Percentiles rank a stretch among this genome's conserved stretches.
Evolutionary conservation across 768 basidiomycete species (phyloP).

Genomic region (Auriscalpium microsporum): DNA sequence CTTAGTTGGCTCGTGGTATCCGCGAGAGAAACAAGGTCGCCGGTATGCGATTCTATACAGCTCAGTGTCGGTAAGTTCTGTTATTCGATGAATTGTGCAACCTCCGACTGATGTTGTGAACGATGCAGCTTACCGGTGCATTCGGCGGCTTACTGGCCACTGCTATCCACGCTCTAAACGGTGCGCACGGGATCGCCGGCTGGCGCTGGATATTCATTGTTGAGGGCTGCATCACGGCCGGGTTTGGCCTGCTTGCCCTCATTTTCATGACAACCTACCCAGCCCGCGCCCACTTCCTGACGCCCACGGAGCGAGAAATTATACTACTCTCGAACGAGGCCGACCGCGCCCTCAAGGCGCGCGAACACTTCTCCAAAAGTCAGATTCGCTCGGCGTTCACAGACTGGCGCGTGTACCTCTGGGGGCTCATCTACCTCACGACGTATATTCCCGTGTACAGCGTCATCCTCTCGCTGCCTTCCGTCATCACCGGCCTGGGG

Average conservation of each 20-base stretch:
- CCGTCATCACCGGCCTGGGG: slow-evolving; percentile 4
- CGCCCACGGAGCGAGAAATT: slow-evolving; percentile 17
- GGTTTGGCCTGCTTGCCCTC: background rate
- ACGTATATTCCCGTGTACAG: slow-evolving; percentile 12
- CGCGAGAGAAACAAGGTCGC: slow-evolving; percentile 7
- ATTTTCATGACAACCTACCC: slow-evolving; percentile 16
- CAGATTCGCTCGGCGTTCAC: slow-evolving; percentile 12
- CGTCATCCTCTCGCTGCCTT: slow-evolving; percentile 6
- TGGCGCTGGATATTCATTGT: slow-evolving; percentile 23
- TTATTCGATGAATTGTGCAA: background rate
- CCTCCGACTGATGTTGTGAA: background rate
- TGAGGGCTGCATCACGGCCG: slow-evolving; percentile 6
- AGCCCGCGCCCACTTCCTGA: slow-evolving; percentile 18
- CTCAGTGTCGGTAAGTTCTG: slow-evolving; percentile 19
- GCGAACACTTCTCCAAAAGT: slow-evolving; percentile 10
- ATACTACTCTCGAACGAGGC: slow-evolving; percentile 11
- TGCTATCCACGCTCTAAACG: slow-evolving; percentile 32
- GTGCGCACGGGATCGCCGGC: slow-evolving; percentile 28
- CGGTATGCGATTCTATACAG: slow-evolving; percentile 27
- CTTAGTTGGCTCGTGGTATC: slow-evolving; percentile 11
- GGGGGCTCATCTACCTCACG: slow-evolving; percentile 4
- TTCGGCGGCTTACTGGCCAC: slow-evolving; percentile 30
- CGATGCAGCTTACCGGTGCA: slow-evolving; percentile 24
- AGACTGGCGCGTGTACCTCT: slow-evolving; percentile 3
- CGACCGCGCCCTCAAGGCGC: slow-evolving; percentile 12